phyloP scores from a whole-genome alignment of 1,139 yeast genomes.

The Suhomyces kunorum region DNA sequence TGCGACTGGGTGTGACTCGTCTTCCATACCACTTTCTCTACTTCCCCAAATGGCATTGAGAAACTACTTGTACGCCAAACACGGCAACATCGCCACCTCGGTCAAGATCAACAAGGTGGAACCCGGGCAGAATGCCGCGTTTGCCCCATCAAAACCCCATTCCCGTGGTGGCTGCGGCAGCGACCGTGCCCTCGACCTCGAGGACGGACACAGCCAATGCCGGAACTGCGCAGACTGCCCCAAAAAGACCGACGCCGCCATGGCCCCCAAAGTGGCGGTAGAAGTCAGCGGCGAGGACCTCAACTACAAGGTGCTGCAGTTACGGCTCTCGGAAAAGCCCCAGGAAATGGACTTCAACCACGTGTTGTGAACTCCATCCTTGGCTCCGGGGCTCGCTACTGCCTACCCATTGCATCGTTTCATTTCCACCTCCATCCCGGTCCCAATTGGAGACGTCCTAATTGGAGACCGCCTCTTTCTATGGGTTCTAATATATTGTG shows the following conservation, averaged over 20 bases:
- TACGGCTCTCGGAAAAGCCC: neutral
- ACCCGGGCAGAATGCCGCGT: constrained; percentile 2
- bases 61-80: constrained; percentile 47
- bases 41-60: constrained; percentile 38
- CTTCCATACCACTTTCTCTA: too few species aligned
- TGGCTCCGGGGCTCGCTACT: too few species aligned
- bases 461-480: too few species aligned
- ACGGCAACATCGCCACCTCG: constrained; percentile 24
- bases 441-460: too few species aligned
- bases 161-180: constrained; percentile 17
- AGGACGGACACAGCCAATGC: constrained; percentile 25
- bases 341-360: constrained; percentile 11
- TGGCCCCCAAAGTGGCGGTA: constrained; percentile 8
- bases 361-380: constrained; percentile 6
- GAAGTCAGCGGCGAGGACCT: constrained; percentile 9
- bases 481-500: too few species aligned
- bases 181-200: constrained; percentile 21
- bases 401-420: too few species aligned
- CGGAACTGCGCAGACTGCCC: constrained; percentile 34
- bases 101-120: constrained; percentile 27
- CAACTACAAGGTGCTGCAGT: constrained; percentile 2
- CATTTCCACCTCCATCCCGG: too few species aligned
- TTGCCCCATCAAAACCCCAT: neutral
- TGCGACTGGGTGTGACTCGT: too few species aligned
- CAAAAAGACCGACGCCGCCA: constrained; percentile 13